Conservation (phyloP, 768 basidiomycete genomes). For the Tephrocybe sp. region DNA sequence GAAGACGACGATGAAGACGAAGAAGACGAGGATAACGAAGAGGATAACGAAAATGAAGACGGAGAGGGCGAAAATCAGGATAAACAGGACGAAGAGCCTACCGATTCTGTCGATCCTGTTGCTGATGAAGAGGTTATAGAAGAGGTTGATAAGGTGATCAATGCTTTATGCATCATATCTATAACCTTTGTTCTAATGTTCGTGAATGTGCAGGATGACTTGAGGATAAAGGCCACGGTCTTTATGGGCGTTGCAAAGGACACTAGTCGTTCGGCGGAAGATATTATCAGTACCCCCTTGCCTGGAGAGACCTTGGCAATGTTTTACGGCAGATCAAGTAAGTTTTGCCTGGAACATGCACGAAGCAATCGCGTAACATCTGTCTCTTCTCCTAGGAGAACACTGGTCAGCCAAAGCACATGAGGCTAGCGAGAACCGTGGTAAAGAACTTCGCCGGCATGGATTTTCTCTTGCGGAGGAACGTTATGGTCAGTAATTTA, state of each 20-base stretch:
- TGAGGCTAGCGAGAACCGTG: constrained; percentile 55
- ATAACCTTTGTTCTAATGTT: background rate
- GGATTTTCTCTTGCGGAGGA: constrained; percentile 77
- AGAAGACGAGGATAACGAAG: constrained; percentile 38
- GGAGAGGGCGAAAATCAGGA: constrained; percentile 25
- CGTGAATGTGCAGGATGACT: constrained; percentile 21
- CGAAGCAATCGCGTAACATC: background rate
- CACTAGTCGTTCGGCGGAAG: constrained; percentile 59
- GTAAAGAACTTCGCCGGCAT: constrained; percentile 75
- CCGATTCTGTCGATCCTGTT: constrained; percentile 22
- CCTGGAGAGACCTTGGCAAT: constrained; percentile 81
- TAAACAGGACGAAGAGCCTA: constrained; percentile 24
- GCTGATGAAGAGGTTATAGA: constrained; percentile 4
- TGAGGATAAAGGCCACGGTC: constrained; percentile 33
- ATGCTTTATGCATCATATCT: background rate
- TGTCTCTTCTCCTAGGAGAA: constrained; percentile 49
- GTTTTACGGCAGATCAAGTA: constrained; percentile 82
- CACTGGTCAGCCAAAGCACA: constrained; percentile 80
- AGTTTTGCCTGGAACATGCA: constrained; percentile 23
- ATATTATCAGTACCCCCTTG: constrained; percentile 72
- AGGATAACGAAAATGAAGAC: constrained; percentile 37
- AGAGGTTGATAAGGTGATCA: constrained; percentile 6
- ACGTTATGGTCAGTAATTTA: constrained; percentile 56
- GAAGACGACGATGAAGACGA: constrained; percentile 56
- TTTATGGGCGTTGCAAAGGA: constrained; percentile 66